Conservation (phyloP, 225 moss, liverwort and hornwort species). For the Climacium dendroides region DNA sequence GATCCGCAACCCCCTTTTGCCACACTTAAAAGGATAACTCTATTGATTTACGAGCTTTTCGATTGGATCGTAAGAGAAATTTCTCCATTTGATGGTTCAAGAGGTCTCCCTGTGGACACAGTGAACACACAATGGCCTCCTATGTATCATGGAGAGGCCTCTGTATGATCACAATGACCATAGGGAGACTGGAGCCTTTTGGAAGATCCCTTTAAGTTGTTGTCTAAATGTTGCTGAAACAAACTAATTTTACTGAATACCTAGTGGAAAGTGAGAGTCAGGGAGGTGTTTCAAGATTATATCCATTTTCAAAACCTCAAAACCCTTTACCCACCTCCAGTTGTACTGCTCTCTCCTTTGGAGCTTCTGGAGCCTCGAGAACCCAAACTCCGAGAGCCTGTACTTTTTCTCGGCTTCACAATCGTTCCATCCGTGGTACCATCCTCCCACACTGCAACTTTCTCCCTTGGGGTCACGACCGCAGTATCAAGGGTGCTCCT, state of each 20-base stretch:
- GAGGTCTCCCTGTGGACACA: background rate
- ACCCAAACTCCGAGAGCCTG: slow-evolving; percentile 22
- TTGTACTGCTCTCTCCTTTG: slow-evolving; percentile 14
- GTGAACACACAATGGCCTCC: background rate
- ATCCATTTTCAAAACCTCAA: background rate
- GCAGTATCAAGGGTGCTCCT: slow-evolving; percentile 37
- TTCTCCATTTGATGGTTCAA: background rate
- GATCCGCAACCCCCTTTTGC: background rate
- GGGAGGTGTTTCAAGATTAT: background rate
- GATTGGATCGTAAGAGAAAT: background rate
- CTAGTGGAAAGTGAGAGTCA: background rate
- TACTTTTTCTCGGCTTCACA: slow-evolving; percentile 14
- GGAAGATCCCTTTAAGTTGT: background rate
- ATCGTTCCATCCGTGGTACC: background rate
- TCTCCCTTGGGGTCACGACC: slow-evolving; percentile 47
- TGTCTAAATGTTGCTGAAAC: background rate
- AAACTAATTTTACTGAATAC: background rate
- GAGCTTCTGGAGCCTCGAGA: slow-evolving; percentile 34
- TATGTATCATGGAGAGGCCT: background rate
- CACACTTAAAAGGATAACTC: background rate
- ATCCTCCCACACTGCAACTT: slow-evolving; percentile 47
- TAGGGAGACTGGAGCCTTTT: background rate
- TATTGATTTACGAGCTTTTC: background rate
- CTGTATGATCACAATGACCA: background rate
- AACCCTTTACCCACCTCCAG: slow-evolving; percentile 2